Base-by-base conservation (phyloP, 2,329 filamentous ascomycete genomes). In the Sodiomyces alkalinus region DNA sequence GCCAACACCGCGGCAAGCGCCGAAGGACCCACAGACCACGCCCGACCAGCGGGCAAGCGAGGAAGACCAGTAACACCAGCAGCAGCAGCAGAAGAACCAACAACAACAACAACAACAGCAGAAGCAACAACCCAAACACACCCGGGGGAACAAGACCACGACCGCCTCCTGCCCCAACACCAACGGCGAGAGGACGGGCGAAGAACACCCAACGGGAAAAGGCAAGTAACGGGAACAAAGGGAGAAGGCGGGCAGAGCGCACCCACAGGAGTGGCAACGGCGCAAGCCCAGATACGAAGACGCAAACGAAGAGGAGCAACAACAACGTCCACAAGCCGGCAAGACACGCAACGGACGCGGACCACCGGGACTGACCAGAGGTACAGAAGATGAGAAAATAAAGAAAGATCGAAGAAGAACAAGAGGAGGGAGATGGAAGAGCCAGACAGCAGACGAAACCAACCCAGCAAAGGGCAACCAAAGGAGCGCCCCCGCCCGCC, bases 31-130 rank as follows among this genome's bases (percentile, higher is more conserved):
- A 2, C 68, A 90, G n/a, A 62, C 93, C 18, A 68, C 90, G 17
- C 87, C 90, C 0, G 90, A 98, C 52, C 90, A 98, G 58, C 69
- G 90, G 8, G 90, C 90, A 2, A 98, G 98, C 90, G 90, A 98
- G 51, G 86, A 96, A 36, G 90, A 87, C n/a, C 73, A 86, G 53
- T 98, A 98, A 47, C 87, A 96, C 45, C 65, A 90, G 34, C 90
- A 90, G 2, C 90, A 87, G 0, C 71, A 69, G 5, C 90, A 98
- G 61, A 98, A 98, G 69, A 90, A 87, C 45, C 68, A 90, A 2
- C 70, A 98, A 0, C 90, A 98, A 53, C 80, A 94, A 58, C 85
- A 76, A 38, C 90, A 98, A 60, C 67, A 90, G 34, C 74, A 76
- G 7, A 75, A 77, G 33, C 61, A 90, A 35, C 60, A 80, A 30